Percentiles rank a stretch among this genome's conserved stretches.
These are phyloP conservation scores for Boechera retrofracta DNA, from an alignment of 345 rosid species.

Conservation along the genomic window DNA sequence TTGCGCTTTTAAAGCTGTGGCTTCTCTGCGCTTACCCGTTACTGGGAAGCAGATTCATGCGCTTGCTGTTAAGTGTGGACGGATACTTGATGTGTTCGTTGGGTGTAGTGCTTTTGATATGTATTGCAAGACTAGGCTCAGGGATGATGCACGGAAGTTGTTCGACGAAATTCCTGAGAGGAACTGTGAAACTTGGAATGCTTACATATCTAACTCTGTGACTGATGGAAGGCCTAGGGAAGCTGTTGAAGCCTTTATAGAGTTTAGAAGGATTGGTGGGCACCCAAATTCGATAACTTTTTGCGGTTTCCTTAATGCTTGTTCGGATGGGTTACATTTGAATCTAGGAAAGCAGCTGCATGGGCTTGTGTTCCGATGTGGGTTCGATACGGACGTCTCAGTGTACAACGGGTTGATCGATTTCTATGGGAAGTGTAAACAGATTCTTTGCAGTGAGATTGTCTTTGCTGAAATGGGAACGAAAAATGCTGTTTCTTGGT, in stretches of 20 bases:
- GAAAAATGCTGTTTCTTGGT: slow-evolving; percentile 88
- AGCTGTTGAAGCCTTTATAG: slow-evolving; percentile 60
- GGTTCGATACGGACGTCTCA: slow-evolving; percentile 58
- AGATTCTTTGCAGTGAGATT: slow-evolving; percentile 55
- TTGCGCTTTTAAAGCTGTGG: slow-evolving; percentile 79
- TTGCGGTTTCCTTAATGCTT: slow-evolving; percentile 72
- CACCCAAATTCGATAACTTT: slow-evolving; percentile 72
- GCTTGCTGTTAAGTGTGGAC: slow-evolving; percentile 63
- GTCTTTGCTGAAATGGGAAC: slow-evolving; percentile 58
- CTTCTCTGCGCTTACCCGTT: slow-evolving; percentile 49
- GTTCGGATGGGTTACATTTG: slow-evolving; percentile 58
- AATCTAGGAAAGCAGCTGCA: slow-evolving; percentile 71
- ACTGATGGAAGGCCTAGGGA: slow-evolving; percentile 52
- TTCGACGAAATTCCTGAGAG: slow-evolving; percentile 84
- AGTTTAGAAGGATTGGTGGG: slow-evolving; percentile 61
- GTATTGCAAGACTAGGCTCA: slow-evolving; percentile 64
- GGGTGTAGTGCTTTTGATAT: slow-evolving; percentile 86
- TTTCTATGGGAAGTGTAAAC: slow-evolving; percentile 82
- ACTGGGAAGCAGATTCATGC: slow-evolving; percentile 68
- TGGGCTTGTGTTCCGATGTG: slow-evolving; percentile 61
- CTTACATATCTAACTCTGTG: slow-evolving; percentile 73
- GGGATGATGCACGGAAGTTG: slow-evolving; percentile 61
- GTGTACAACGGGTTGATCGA: slow-evolving; percentile 78
- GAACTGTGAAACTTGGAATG: slow-evolving; percentile 74
- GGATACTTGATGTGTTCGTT: slow-evolving; percentile 61